Evolutionary conservation across 164 flowering plant genomes (phyloP).

Genomic region (Nelumbo lutea): DNA sequence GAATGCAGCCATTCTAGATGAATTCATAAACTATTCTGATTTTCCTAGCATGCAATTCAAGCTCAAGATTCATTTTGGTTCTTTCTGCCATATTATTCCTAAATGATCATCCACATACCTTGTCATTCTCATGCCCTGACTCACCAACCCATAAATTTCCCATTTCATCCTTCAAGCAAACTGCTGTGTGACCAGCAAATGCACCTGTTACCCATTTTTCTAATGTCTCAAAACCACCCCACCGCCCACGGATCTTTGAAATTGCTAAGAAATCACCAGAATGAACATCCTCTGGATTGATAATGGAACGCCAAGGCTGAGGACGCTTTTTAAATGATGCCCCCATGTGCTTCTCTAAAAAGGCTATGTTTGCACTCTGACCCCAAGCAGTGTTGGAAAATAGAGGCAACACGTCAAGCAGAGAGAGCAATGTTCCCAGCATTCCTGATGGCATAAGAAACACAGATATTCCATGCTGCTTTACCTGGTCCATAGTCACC

Average conservation of each 20-base stretch:
- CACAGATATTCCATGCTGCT: constrained; percentile 91
- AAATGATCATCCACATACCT: constrained; percentile 42
- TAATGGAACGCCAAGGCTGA: constrained; percentile 68
- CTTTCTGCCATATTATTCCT: not conserved
- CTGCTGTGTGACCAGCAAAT: constrained; percentile 98
- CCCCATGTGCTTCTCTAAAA: constrained; percentile 93
- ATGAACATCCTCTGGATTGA: constrained; percentile 84
- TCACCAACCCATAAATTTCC: constrained; percentile 99
- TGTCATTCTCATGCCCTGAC: constrained; percentile 98
- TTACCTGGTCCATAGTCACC: constrained; percentile 55
- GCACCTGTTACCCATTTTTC: constrained; percentile 99
- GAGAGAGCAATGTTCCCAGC: constrained; percentile 81
- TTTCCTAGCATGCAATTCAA: not conserved
- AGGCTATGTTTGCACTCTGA: constrained; percentile 80
- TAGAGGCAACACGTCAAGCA: constrained; percentile 86
- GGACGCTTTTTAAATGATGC: constrained; percentile 84
- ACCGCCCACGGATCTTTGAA: constrained; percentile 95
- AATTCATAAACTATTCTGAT: not conserved
- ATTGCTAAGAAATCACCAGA: constrained; percentile 96
- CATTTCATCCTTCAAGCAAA: constrained; percentile 85
- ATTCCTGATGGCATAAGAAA: constrained; percentile 99
- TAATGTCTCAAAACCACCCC: constrained; percentile 99
- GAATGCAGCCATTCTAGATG: too few species aligned
- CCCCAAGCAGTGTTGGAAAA: constrained; percentile 94
- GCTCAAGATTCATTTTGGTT: not conserved